Base-by-base conservation (phyloP, 2,329 filamentous ascomycete species). In the Ceratocystis cacaofunesta region DNA sequence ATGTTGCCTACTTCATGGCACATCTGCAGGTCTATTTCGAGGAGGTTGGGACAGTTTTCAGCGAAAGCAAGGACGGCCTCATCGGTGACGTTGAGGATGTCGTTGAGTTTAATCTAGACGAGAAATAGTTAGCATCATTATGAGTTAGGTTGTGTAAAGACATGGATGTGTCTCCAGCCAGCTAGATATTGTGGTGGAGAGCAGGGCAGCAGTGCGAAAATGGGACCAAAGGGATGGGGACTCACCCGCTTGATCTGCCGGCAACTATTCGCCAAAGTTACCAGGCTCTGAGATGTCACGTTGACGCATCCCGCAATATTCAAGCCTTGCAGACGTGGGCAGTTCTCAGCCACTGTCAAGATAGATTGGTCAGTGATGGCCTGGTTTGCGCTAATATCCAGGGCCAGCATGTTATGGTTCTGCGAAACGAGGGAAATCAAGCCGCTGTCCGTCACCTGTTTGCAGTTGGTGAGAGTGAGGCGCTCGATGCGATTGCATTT, bases 21-120 rank as follows among this genome's bases (percentile, higher is more conserved):
- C 70, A 90, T 88, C 70, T 96, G 89, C 15, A 99, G 82, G 73
- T 99, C 94, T 68, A 99, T 96, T 75, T 99, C 94, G 68, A 99
- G 85, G 41, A 99, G 91, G 70, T 96, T 92, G 12, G 86, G 89
- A 73, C 92, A 96, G 75, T 95, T 84, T 58, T 86, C 80, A 5
- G 94, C 92, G 73, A 99, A 95, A 2, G 91, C 89, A 67, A 89
- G 79, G 69, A 97, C 86, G 5, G 91, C 87, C 61, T 82, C 80
- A 73, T 97, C 90, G 48, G 88, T 90, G 43, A 96, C 78, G 75
- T 95, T 88, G n/a, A 77, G 75, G 73, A 94, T 96, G 66, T 92
- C 89, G 75, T 97, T 99, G 68, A 99, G 82, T 82, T 99, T 99
- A 70, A 99, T 82, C 85, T 94, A 50, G 50, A 8, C 36, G 50